Conservation (phyloP, 805 yeast species). For the Teunomyces stri region DNA sequence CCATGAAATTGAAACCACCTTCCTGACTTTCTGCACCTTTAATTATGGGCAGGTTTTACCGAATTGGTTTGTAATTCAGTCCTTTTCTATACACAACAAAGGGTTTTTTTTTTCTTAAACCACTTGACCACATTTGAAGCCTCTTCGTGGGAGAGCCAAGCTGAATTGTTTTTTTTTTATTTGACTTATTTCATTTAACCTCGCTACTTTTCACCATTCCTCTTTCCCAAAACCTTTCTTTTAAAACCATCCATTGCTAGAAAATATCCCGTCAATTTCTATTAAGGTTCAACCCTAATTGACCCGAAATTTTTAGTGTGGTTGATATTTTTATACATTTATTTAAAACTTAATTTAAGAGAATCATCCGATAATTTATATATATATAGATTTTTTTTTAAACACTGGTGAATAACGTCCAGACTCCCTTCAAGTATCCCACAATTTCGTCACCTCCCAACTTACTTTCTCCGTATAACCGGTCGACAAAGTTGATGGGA, state of each 20-base stretch:
- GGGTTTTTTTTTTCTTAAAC: not conserved
- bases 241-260: too few species aligned
- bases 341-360: not conserved
- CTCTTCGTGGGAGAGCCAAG: too few species aligned
- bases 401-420: constrained; percentile 64
- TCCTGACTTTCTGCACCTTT: too few species aligned
- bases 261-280: too few species aligned
- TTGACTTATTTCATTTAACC: not conserved
- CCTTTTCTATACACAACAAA: too few species aligned
- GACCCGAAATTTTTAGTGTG: too few species aligned
- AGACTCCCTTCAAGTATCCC: constrained; percentile 73
- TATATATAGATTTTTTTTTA: constrained; percentile 17
- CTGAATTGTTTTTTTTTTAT: not conserved
- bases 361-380: not conserved
- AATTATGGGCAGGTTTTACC: too few species aligned
- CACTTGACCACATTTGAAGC: too few species aligned
- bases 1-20: too few species aligned
- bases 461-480: constrained; percentile 75
- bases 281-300: too few species aligned
- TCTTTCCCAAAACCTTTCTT: not conserved
- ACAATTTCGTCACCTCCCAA: constrained; percentile 81
- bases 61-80: too few species aligned
- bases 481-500: constrained; percentile 74
- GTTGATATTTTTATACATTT: too few species aligned
- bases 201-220: not conserved